A percentile compares a stretch with the other conserved stretches of the same genome.
Conservation (phyloP, 805 yeast species). For the Nakazawaea pomicola region DNA sequence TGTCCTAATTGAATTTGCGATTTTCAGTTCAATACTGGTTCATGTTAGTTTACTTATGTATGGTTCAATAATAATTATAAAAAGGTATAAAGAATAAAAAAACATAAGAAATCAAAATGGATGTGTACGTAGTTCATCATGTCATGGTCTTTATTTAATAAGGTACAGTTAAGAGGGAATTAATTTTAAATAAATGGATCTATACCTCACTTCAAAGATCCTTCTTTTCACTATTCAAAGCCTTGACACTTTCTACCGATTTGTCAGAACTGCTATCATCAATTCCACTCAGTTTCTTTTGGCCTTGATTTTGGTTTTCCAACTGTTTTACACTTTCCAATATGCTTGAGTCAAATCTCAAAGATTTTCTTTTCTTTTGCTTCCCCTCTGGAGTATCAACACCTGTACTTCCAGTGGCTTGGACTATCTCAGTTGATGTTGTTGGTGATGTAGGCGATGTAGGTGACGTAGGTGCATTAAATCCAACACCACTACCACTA, state of each 20-base stretch:
- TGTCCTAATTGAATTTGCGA: too few relatives aligned
- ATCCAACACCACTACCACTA: too few relatives aligned
- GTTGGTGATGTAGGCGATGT: conserved; percentile 4
- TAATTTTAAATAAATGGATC: not conserved
- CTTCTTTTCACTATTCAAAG: not conserved
- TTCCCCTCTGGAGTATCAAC: not conserved
- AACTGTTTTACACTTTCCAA: conserved; percentile 4
- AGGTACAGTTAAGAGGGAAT: too few relatives aligned
- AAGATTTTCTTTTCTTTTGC: conserved; percentile 9
- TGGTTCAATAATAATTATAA: not conserved
- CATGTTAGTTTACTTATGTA: not conserved
- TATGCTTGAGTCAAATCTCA: conserved; percentile 12
- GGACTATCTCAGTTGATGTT: conserved; percentile 6
- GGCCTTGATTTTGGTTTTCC: conserved; percentile 5
- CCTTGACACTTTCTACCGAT: not conserved
- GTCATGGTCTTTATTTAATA: too few relatives aligned
- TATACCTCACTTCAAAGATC: not conserved
- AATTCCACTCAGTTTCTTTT: too few relatives aligned
- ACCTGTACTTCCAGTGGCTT: conserved; percentile 8
- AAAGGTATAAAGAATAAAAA: not conserved
- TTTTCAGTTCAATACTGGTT: not conserved
- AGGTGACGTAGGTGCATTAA: not conserved
- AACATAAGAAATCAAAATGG: not conserved
- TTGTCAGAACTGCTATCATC: too few relatives aligned
- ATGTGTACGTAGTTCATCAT: too few relatives aligned